Base-by-base conservation (phyloP, 305 asterid species). In the Fraxinus platypoda region DNA sequence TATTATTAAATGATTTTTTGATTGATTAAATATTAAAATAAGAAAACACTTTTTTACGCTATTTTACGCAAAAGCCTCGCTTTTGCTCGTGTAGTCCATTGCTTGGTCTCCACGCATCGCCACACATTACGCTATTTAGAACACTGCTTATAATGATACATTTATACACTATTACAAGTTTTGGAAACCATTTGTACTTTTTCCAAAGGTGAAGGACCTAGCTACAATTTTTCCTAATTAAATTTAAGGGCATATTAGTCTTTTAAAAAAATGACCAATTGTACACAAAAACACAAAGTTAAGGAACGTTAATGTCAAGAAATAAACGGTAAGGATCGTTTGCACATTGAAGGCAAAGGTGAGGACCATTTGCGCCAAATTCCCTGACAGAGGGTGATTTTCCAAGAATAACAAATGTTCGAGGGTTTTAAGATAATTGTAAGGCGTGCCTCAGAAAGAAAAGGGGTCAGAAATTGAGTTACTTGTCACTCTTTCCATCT, bases 401-500 rank as follows among this genome's bases (percentile, higher is more conserved):
- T 68, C 8, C 2, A 28, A 68, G 74, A 68, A 68, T 25, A 25
- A 68, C 38, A 70, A 28, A 70, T 70, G 30, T 66, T 1, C 4
- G 52, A 38, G 84, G 84, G 71, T 38, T 41, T 74, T 26, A 76
- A 66, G 9, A 80, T n/a, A 81, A 77, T 75, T 37, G 19, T 17
- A 15, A 70, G 31, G 41, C 8, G 26, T 28, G 13, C 49, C 80
- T 41, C 0, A 41, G 33, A 62, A 62, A 23, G 28, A 84, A 64
- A 17, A 77, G 85, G 88, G 91, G 89, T 80, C 12, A 17, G 81
- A 80, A 90, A 82, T 59, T 4, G 82, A 37, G 92, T 38, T 66
- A 92, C 92, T 82, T 89, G 95, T 90, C 92, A 31, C 85, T 33
- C 52, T 83, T 74, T 73, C 66, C 78, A 74, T 87, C 90, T 41